Base-by-base conservation (phyloP, 495 filamentous ascomycete genomes). In the Penicillium paradoxum region DNA sequence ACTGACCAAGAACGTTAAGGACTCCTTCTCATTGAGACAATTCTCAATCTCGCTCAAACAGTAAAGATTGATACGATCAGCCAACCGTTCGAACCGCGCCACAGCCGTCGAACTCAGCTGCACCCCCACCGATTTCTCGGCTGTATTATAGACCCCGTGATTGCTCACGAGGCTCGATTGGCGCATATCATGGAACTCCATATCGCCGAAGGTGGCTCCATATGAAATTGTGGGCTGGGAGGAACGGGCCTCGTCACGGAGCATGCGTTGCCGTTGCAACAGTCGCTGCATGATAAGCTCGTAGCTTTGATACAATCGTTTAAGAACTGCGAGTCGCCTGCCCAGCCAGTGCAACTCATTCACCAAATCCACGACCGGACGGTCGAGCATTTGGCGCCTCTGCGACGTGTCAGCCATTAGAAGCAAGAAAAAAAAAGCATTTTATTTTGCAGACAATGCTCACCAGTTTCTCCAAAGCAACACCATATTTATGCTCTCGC, bases 31-130 rank as follows among this genome's bases (percentile, higher is more conserved):
- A 29, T 77, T 79, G 29, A 92, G 68, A 62, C 86, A 90, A 54
- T 88, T 84, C 42, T 90, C 80, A 37, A 92, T 88, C 62, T 91
- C 87, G 49, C 83, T 88, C 61, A 95, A 64, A 45, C 89, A 90
- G 45, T 92, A 88, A 36, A 90, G 74, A 49, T 85, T 81, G 53
- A 93, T 85, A 0, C 86, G 81, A 64, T 95, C 87, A 18, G 81
- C 74, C 14, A 95, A 72, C 42, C 90, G 74, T 55, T 90, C 85
- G 60, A 95, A 95, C 22, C 88, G 82, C 33, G 83, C 81, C 45
- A 82, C 76, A 1, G 89, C 85, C 0, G 83, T 79, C 15, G 80
- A 75, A 41, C 80, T 82, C 33, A 95, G 60, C 24, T 69, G 71
- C 10, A 84, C 79, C 4, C 84, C 85, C 4, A 80, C 76, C 11